Percentiles rank a stretch among this genome's conserved stretches.
Evolutionary conservation across 140 eudicot species (phyloP).

Genomic region (Bidens hawaiensis): DNA sequence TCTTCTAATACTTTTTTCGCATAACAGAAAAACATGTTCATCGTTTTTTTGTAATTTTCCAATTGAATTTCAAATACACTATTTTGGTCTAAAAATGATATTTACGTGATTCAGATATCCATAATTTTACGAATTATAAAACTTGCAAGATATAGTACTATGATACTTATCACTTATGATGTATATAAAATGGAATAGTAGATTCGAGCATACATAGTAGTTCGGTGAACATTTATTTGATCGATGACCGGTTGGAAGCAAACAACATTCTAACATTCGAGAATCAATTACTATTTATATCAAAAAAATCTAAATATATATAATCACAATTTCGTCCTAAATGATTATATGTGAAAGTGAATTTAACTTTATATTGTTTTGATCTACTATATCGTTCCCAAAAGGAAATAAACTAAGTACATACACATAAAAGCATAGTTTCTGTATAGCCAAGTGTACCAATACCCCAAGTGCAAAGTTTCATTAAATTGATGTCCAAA

Average conservation of each 20-base stretch:
- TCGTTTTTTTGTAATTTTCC: no score
- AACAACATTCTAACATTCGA: not conserved
- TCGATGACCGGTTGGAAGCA: slow-evolving; percentile 1
- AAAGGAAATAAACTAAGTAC: not conserved
- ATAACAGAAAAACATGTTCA: no score
- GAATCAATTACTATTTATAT: not conserved
- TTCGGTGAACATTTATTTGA: not conserved
- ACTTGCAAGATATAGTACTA: no score
- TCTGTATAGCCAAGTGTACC: not conserved
- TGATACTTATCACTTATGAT: not conserved
- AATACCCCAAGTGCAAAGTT: no score
- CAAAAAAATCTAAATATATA: no score
- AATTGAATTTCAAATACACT: no score
- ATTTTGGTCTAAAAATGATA: no score
- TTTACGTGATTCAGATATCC: no score
- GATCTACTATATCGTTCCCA: not conserved
- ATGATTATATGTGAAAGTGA: not conserved
- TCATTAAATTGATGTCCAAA: not conserved
- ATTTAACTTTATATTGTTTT: not conserved
- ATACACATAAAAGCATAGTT: not conserved
- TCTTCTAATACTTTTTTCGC: no score
- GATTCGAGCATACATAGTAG: not conserved
- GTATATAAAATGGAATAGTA: not conserved
- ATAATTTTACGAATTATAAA: no score
- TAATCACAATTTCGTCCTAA: not conserved